Percentiles rank a stretch among this genome's conserved stretches.
phyloP scores from a whole-genome alignment of 768 basidiomycete genomes.

The Agaricus blazei region DNA sequence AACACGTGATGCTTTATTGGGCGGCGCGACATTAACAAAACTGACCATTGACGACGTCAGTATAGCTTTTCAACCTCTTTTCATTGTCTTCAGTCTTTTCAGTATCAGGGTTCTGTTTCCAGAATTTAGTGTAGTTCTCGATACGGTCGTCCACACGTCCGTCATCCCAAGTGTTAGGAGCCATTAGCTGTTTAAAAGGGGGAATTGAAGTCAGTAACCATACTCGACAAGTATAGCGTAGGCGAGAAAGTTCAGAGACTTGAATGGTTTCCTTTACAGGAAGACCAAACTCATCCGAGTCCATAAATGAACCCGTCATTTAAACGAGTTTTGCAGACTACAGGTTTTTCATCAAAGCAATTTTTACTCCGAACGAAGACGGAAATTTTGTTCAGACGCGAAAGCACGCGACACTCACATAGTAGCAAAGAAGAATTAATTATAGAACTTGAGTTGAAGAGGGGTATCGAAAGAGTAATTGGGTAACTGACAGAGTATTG shows the following conservation, averaged over 20 bases:
- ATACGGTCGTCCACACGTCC: slow-evolving; percentile 66
- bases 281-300: slow-evolving; percentile 22
- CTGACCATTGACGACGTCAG: slow-evolving; percentile 90
- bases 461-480: background rate
- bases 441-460: slow-evolving; percentile 2
- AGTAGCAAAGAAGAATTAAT: background rate
- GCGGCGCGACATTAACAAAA: slow-evolving; percentile 8
- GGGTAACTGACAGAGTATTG: background rate
- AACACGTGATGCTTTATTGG: background rate
- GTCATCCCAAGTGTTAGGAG: slow-evolving; percentile 28
- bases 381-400: background rate
- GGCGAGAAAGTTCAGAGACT: slow-evolving; percentile 26
- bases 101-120: slow-evolving; percentile 76
- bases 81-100: slow-evolving; percentile 65
- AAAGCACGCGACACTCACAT: background rate
- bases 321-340: slow-evolving; percentile 18
- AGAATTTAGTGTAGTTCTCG: slow-evolving; percentile 85
- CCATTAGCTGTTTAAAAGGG: slow-evolving; percentile 11
- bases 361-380: background rate
- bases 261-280: slow-evolving; percentile 34
- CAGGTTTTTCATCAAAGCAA: slow-evolving; percentile 20
- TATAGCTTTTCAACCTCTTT: slow-evolving; percentile 76
- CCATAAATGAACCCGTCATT: slow-evolving; percentile 18
- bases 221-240: background rate
- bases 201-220: background rate